Conservation (phyloP, 345 rosid genomes). For the Eucalyptus lansdowneana region DNA sequence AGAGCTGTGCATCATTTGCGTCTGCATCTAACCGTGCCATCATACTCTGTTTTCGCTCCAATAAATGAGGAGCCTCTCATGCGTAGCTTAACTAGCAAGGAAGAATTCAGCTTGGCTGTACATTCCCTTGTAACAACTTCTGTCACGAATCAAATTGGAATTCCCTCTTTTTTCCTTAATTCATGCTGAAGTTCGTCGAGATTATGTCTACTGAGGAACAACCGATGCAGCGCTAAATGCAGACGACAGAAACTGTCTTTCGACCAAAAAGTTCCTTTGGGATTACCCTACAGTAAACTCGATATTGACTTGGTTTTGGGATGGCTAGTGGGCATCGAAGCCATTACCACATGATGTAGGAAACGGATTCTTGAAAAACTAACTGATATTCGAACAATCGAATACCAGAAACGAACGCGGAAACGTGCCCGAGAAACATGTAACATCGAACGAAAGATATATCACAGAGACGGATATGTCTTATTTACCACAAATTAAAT, state of each 20-base stretch:
- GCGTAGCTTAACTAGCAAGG: background rate
- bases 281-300: background rate
- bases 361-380: too few species aligned
- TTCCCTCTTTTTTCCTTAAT: background rate
- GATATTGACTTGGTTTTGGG: background rate
- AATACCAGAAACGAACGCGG: too few species aligned
- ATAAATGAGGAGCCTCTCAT: background rate
- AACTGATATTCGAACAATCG: too few species aligned
- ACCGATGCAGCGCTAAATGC: background rate
- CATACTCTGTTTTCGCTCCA: background rate
- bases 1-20: background rate
- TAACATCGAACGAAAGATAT: too few species aligned
- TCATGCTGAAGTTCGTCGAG: background rate
- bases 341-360: background rate
- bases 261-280: background rate
- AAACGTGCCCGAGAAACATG: too few species aligned
- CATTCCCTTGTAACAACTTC: background rate
- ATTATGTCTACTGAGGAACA: background rate
- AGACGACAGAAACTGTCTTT: background rate
- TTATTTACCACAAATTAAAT: too few species aligned
- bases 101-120: background rate
- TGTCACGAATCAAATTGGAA: background rate
- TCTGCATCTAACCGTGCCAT: background rate
- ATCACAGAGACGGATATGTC: accelerated
- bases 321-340: background rate